A percentile compares a stretch with the other conserved stretches of the same genome.
phyloP scores from a whole-genome alignment of 2,329 filamentous ascomycete species.

The Ceratocystis diversiconidia region DNA sequence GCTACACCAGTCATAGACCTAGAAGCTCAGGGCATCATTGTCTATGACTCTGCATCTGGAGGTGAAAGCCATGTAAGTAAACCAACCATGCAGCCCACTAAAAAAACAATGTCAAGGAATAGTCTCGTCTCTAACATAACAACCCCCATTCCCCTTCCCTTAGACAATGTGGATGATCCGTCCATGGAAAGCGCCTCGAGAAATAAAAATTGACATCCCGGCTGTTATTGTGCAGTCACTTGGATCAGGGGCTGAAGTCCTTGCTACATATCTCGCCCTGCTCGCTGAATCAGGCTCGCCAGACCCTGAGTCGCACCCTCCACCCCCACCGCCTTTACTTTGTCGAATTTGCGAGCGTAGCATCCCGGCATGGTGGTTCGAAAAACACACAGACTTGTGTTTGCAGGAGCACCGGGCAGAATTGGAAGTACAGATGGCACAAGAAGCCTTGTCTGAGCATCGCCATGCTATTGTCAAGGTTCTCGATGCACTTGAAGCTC shows the following conservation, averaged over 20 bases:
- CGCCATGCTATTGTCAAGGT: conserved; percentile 90
- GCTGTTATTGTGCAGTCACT: conserved; percentile 79
- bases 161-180: conserved; percentile 99
- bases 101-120: neutral
- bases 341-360: conserved; percentile 96
- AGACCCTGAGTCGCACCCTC: conserved; percentile 61
- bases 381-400: conserved; percentile 94
- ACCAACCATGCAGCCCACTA: neutral
- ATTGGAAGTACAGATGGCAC: conserved; percentile 93
- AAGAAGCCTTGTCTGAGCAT: conserved; percentile 84
- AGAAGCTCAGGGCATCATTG: conserved; percentile 96
- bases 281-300: conserved; percentile 72
- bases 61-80: conserved; percentile 74
- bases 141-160: conserved; percentile 21
- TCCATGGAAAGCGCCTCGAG: conserved; percentile 71
- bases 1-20: conserved; percentile 47
- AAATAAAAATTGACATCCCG: conserved; percentile 92
- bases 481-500: conserved; percentile 75
- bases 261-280: conserved; percentile 83
- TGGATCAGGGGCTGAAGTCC: conserved; percentile 83
- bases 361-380: conserved; percentile 98
- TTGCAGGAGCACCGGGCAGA: conserved; percentile 91
- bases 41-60: conserved; percentile 77
- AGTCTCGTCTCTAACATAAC: neutral
- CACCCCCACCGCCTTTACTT: conserved; percentile 70